Base-by-base conservation (phyloP, 768 basidiomycete genomes). In the Kwoniella shandongensis region DNA sequence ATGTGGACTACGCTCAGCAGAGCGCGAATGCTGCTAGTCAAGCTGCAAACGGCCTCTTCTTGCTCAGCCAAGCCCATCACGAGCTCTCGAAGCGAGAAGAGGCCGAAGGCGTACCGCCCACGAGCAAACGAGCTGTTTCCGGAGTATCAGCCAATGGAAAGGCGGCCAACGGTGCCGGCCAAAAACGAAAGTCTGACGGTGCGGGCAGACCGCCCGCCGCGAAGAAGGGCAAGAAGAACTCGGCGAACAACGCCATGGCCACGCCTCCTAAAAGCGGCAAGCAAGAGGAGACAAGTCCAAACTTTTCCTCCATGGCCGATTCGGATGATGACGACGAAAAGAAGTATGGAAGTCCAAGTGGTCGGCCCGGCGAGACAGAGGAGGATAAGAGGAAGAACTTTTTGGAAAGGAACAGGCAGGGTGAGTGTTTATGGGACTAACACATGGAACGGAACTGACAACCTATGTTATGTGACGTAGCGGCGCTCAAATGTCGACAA, bases 341-440 rank as follows among this genome's bases (percentile, higher is more conserved):
- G 40, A 60, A 26, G 47, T 54, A 41, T 13, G 35, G 41, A 13
- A 46, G 38, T 46, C 57, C 50, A 65, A 65, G 51, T 49, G 91
- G 88, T 77, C 91, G 87, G 72, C 88, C 88, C 22, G n/a, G n/a
- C 13, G 91, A 96, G 81, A 97, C 94, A 0, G 96, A 99, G 76
- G 96, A 98, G 77, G 96, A 98, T 74, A 99, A 99, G 78, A 82
- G 96, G 39, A 85, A 84, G 78, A 98, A 97, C 78, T 98, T 99
- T 78, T 79, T 99, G 59, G 96, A 98, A 77, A 82, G 96, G 60
- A 99, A 99, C 73, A 83, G 96, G 69, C 96, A 98, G 83, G 94
- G 94, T 97, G 60, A 49, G 81, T 74, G 44, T 17, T 23, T 45
- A 8, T 45, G 25, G 13, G 7, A 10, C 17, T 40, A 15, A 4